phyloP scores from a whole-genome alignment of 345 rosid species.

The Hibiscus mutabilis region DNA sequence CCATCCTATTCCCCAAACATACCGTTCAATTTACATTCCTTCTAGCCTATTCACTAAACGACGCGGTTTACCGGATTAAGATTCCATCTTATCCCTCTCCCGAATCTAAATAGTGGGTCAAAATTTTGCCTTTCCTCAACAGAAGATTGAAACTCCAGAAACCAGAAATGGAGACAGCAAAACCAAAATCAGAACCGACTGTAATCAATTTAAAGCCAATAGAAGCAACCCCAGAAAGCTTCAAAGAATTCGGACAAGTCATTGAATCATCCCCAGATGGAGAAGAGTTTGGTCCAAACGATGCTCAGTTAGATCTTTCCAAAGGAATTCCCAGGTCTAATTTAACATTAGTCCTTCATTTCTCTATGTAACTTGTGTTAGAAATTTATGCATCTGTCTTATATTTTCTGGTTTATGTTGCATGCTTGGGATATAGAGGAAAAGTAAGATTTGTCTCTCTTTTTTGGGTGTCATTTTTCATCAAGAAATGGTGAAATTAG shows the following conservation, averaged over 20 bases:
- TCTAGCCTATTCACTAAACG: background rate
- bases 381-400: background rate
- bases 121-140: background rate
- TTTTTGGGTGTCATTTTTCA: background rate
- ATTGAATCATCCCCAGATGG: constrained; percentile 9
- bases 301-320: constrained; percentile 15
- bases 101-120: background rate
- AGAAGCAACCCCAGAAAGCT: constrained; percentile 11
- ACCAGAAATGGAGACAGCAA: background rate
- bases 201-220: constrained; percentile 3
- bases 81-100: background rate
- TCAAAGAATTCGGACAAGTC: constrained; percentile 12
- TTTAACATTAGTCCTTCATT: background rate
- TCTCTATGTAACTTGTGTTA: background rate
- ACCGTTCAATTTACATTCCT: no score
- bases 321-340: constrained; percentile 10
- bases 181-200: background rate
- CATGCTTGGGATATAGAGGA: background rate
- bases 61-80: background rate
- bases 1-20: no score
- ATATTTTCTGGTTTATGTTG: background rate
- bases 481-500: background rate
- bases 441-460: no score
- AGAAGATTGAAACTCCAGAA: background rate
- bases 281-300: constrained; percentile 7